These are phyloP conservation scores for Alternaria brassicae DNA, from an alignment of 2,329 filamentous ascomycete genomes.

Conservation along the genomic window DNA sequence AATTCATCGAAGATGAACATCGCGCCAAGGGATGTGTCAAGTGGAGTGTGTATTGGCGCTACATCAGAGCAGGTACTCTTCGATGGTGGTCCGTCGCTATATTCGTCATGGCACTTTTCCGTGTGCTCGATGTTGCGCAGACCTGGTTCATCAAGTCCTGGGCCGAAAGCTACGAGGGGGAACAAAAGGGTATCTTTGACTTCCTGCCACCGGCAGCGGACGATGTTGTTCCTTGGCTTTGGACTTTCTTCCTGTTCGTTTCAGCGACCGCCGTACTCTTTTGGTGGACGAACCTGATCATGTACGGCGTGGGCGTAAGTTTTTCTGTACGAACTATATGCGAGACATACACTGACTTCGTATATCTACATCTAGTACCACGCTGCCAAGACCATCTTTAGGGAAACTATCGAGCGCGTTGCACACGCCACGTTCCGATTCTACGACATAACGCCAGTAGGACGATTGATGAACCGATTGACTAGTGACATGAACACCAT, in stretches of 20 bases:
- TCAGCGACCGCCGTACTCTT: conserved; percentile 49
- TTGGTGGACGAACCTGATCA: conserved; percentile 68
- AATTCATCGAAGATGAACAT: conserved; percentile 81
- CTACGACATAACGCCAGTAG: conserved; percentile 88
- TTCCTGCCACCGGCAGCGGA: conserved; percentile 70
- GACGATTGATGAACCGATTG: conserved; percentile 88
- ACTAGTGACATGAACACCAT: conserved; percentile 90
- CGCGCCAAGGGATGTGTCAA: conserved; percentile 78
- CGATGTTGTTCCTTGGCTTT: conserved; percentile 76
- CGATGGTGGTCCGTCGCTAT: conserved; percentile 75
- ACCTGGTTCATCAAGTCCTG: conserved; percentile 87
- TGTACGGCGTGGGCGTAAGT: conserved; percentile 70
- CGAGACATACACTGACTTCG: neutral
- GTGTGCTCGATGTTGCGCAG: conserved; percentile 69
- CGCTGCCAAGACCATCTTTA: conserved; percentile 78
- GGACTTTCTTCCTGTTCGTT: conserved; percentile 70
- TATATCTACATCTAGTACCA: conserved; percentile 56
- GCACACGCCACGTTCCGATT: conserved; percentile 85
- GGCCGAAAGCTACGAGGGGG: conserved; percentile 73
- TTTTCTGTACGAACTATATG: neutral
- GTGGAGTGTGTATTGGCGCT: conserved; percentile 79
- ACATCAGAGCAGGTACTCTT: conserved; percentile 80
- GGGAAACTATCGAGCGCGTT: conserved; percentile 73
- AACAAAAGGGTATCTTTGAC: conserved; percentile 44
- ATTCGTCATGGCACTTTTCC: conserved; percentile 67